Percentiles rank a stretch among this genome's conserved stretches.
These are phyloP conservation scores for Hortiboletus flavorubellus DNA, from an alignment of 768 basidiomycete species.

Conservation along the genomic window DNA sequence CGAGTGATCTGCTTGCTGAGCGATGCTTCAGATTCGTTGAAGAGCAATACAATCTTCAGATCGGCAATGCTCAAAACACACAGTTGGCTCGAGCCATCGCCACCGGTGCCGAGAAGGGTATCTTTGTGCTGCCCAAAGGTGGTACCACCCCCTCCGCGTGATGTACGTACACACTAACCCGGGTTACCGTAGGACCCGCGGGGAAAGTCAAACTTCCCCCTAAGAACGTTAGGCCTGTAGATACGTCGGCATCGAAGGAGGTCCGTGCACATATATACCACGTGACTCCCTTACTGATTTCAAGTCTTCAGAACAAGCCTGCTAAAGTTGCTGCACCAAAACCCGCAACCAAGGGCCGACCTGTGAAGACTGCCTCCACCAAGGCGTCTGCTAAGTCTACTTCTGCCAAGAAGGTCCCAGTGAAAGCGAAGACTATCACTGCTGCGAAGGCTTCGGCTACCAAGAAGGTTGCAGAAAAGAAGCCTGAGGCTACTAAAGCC, in stretches of 20 bases:
- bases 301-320: conserved; percentile 25
- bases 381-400: conserved; percentile 27
- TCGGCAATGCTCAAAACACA: conserved; percentile 72
- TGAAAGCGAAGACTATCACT: conserved; percentile 37
- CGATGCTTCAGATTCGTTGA: conserved; percentile 66
- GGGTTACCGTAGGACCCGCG: conserved; percentile 35
- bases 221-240: conserved; percentile 48
- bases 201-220: conserved; percentile 69
- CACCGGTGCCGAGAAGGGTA: conserved; percentile 75
- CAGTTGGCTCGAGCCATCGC: conserved; percentile 80
- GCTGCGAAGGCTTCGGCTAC: conserved; percentile 35
- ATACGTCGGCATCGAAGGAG: conserved; percentile 55
- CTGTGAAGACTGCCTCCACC: conserved; percentile 26
- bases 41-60: conserved; percentile 74
- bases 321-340: conserved; percentile 33
- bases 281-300: conserved; percentile 18
- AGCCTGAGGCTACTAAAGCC: conserved; percentile 34
- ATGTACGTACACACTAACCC: conserved; percentile 1
- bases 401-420: conserved; percentile 25
- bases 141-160: conserved; percentile 10
- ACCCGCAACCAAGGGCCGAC: conserved; percentile 19
- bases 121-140: conserved; percentile 91
- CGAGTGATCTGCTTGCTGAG: conserved; percentile 17
- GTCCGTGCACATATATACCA: conserved; percentile 36
- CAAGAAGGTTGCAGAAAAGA: conserved; percentile 39